Evolutionary conservation across 108 stramenopile species (phyloP).

Genomic region (Schizochytrium sp.): DNA sequence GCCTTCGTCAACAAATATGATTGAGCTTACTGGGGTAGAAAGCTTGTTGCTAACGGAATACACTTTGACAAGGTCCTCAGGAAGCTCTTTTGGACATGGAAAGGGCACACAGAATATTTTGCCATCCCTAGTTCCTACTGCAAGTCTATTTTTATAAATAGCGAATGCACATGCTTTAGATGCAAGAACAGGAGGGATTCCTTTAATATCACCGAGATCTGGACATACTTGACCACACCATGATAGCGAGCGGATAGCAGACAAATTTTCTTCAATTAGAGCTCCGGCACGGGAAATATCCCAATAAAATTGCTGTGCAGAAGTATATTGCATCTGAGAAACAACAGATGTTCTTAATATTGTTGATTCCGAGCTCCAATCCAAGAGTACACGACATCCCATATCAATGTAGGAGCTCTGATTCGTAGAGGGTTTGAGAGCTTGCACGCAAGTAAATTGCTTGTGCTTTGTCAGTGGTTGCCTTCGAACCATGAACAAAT

Average conservation of each 20-base stretch:
- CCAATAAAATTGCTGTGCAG: too few relatives aligned
- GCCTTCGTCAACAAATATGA: too few relatives aligned
- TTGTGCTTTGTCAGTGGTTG: not conserved
- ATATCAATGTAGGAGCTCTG: not conserved
- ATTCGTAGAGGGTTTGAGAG: not conserved
- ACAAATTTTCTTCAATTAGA: not conserved
- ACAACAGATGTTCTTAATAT: not conserved
- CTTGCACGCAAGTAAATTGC: not conserved
- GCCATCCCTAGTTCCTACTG: too few relatives aligned
- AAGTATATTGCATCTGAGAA: not conserved
- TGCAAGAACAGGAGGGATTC: not conserved
- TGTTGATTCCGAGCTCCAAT: not conserved
- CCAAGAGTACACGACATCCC: not conserved
- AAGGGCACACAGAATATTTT: too few relatives aligned
- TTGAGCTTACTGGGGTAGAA: too few relatives aligned
- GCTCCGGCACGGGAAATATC: not conserved
- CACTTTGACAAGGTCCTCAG: too few relatives aligned
- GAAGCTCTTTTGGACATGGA: too few relatives aligned
- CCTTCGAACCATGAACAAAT: slow-evolving; percentile 20
- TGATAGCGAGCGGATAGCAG: not conserved
- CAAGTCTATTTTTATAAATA: too few relatives aligned
- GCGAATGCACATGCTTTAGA: too few relatives aligned
- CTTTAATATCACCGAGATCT: not conserved
- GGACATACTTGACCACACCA: not conserved
- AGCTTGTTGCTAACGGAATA: too few relatives aligned